Base-by-base conservation (phyloP, 176 grass and related monocot genomes). In the Luzula sylvatica region DNA sequence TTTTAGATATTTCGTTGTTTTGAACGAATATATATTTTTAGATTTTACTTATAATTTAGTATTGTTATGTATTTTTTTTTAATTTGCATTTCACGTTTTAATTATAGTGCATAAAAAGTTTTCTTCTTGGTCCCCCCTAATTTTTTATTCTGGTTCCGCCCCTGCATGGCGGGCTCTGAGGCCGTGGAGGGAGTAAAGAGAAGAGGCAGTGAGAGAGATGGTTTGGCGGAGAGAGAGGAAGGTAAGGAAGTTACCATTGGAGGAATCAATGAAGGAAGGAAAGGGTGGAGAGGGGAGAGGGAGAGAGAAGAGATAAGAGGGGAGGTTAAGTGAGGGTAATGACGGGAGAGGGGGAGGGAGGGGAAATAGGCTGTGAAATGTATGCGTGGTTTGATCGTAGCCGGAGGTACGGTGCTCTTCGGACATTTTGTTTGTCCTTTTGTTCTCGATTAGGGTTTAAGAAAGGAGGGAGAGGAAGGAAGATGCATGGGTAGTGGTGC, bases 261-360 rank as follows among this genome's bases (percentile, higher is more conserved):
- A 61, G 5, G 73, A 60, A 28, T 83, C 79, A 27, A 83, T 15
- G 55, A 68, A 82, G 21, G 71, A 73, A 18, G 66, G 78, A 15
- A 58, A 38, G 0, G 42, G 13, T 13, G 52, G 35, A 25, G 22
- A 15, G 0, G 54, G 41, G 17, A 62, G 14, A n/a, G 11, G 12
- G 9, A 42, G 20, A 48, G 65, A 55, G 55, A 76, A 50, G 72
- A 82, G 40, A 67, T 65, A 72, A 14, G 58, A 44, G 2, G 71
- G 51, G 65, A 82, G 46, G 15, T 64, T 64, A 24, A 44, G 7
- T 17, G 17, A 3, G 12, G 23, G 50, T 12, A 20, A 8, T 17
- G 19, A 35, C 43, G 20, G 12, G 26, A 16, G 26, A 44, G 8
- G 41, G 32, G 20, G 5, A 38, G 30, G 1, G 19, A 20, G 20